phyloP scores from a whole-genome alignment of 805 yeast genomes.

The Kuraishia borneana region DNA sequence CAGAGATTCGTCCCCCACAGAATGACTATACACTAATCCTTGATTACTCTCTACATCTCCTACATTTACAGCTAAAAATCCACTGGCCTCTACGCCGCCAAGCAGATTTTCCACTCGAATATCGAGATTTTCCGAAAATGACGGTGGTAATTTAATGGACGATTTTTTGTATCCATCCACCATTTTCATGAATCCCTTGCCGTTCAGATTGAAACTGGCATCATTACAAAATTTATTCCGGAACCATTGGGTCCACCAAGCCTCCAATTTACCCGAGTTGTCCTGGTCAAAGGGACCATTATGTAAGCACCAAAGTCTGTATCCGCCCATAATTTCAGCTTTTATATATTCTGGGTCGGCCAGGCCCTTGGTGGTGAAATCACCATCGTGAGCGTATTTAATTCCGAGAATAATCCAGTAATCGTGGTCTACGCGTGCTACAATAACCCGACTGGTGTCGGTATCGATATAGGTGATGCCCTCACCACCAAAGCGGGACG shows the following conservation, averaged over 20 bases:
- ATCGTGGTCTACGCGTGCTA: slow-evolving; percentile 2
- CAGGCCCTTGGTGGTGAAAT: slow-evolving; percentile 14
- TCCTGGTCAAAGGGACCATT: slow-evolving; percentile 15
- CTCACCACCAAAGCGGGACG: neutral
- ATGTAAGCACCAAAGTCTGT: slow-evolving; percentile 20
- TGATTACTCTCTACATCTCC: too few relatives aligned
- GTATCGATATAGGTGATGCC: slow-evolving; percentile 2
- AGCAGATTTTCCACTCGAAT: slow-evolving; percentile 8
- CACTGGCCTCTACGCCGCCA: too few relatives aligned
- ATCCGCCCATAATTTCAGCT: slow-evolving; percentile 17
- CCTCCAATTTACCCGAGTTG: slow-evolving; percentile 6
- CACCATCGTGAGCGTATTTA: neutral
- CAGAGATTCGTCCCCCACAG: slow-evolving; percentile 10
- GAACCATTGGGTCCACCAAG: slow-evolving; percentile 28
- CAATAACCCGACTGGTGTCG: slow-evolving; percentile 1
- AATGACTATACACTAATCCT: slow-evolving; percentile 15
- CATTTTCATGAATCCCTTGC: slow-evolving; percentile 22
- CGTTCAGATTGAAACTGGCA: slow-evolving; percentile 13
- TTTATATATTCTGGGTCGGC: slow-evolving; percentile 22
- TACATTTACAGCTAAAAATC: too few relatives aligned
- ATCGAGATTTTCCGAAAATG: slow-evolving; percentile 16
- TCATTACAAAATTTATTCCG: slow-evolving; percentile 13
- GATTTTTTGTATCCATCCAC: slow-evolving; percentile 17
- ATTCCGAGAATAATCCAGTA: slow-evolving; percentile 1
- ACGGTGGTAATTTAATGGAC: slow-evolving; percentile 15